Percentiles rank a stretch among this genome's conserved stretches.
Evolutionary conservation across 495 filamentous ascomycete genomes (phyloP).

Genomic region (Talaromyces thailandensis): DNA sequence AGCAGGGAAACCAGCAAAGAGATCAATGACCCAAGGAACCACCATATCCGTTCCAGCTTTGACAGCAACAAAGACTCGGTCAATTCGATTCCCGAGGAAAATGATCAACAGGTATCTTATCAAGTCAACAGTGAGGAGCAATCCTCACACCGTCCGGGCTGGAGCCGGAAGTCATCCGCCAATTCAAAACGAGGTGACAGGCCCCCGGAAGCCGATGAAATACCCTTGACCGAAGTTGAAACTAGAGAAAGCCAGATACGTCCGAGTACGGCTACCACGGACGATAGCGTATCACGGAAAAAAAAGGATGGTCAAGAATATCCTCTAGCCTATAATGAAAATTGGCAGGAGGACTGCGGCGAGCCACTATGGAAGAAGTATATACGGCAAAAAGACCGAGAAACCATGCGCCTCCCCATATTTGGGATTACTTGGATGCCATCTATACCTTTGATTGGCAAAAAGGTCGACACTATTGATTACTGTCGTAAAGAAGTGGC

Average conservation of each 20-base stretch:
- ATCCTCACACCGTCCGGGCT: constrained; percentile 23
- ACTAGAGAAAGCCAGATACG: neutral
- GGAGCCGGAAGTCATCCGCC: constrained; percentile 30
- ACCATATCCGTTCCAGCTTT: neutral
- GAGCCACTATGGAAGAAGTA: constrained; percentile 78
- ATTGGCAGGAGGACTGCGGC: constrained; percentile 55
- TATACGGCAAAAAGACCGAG: constrained; percentile 70
- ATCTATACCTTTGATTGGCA: constrained; percentile 66
- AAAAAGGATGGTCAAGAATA: constrained; percentile 43
- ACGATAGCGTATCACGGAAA: constrained; percentile 6
- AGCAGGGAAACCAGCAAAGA: constrained; percentile 2
- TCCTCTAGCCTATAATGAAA: constrained; percentile 58
- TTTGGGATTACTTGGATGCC: constrained; percentile 80
- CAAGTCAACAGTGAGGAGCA: neutral
- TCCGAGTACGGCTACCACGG: neutral
- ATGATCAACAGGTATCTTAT: neutral
- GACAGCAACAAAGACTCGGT: neutral
- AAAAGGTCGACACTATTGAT: constrained; percentile 93
- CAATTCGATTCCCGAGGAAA: neutral
- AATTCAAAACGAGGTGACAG: constrained; percentile 21
- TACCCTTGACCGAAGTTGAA: constrained; percentile 22
- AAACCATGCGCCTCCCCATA: constrained; percentile 72
- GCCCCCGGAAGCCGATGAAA: constrained; percentile 16
- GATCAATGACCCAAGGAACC: constrained; percentile 3
- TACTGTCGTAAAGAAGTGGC: constrained; percentile 84